These are phyloP conservation scores for Santalum album DNA, from an alignment of 164 flowering plant species.

Conservation along the genomic window DNA sequence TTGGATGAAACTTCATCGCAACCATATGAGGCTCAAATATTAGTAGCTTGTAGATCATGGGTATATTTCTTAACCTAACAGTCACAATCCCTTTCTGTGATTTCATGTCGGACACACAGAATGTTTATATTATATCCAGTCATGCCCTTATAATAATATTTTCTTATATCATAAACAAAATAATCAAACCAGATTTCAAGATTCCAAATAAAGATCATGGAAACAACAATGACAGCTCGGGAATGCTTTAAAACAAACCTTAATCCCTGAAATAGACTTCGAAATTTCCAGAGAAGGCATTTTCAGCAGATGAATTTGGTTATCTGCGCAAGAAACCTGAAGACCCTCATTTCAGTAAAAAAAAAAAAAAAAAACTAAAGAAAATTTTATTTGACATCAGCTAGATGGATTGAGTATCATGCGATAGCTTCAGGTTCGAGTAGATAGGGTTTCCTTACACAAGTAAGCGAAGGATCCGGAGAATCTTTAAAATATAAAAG, in stretches of 20 bases:
- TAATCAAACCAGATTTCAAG: neutral
- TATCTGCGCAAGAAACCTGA: slow-evolving; percentile 94
- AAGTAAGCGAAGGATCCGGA: slow-evolving; percentile 68
- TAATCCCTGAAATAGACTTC: slow-evolving; percentile 79
- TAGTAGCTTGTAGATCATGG: too few species aligned
- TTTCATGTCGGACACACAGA: too few species aligned
- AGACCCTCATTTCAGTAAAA: slow-evolving; percentile 9
- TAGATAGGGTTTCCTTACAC: slow-evolving; percentile 41
- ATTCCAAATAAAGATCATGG: neutral
- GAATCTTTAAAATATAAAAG: slow-evolving; percentile 57
- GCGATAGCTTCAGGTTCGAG: neutral
- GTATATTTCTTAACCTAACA: too few species aligned
- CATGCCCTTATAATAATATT: too few species aligned
- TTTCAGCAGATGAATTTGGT: slow-evolving; percentile 76
- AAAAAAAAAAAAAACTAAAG: too few species aligned
- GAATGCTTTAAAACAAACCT: slow-evolving; percentile 45
- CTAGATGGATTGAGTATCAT: neutral
- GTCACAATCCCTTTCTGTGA: too few species aligned
- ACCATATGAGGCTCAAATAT: too few species aligned
- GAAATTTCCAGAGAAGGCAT: slow-evolving; percentile 76
- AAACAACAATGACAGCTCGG: neutral
- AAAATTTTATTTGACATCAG: too few species aligned
- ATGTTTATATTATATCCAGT: too few species aligned
- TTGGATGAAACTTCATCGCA: too few species aligned
- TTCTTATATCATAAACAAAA: too few species aligned